Percentiles rank a stretch among this genome's conserved stretches.
These are phyloP conservation scores for Pezicula carpinea DNA, from an alignment of 2,329 filamentous ascomycete genomes.

Conservation along the genomic window DNA sequence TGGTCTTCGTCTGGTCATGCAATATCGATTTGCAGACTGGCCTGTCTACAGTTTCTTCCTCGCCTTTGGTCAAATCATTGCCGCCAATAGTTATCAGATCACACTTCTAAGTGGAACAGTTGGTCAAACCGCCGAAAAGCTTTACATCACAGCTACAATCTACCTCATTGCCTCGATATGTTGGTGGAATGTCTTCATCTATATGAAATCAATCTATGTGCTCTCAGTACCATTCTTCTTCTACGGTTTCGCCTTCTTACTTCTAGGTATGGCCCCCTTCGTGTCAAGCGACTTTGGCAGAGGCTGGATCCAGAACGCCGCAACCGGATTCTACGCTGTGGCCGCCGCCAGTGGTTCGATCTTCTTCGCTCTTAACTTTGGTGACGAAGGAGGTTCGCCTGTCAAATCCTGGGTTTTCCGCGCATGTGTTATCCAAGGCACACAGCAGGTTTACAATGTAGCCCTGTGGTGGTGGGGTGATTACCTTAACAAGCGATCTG, in stretches of 20 bases:
- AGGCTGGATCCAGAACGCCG: conserved; percentile 55
- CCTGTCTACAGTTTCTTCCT: conserved; percentile 58
- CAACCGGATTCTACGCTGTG: conserved; percentile 55
- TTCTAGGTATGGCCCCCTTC: conserved; percentile 58
- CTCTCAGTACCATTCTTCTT: conserved; percentile 58
- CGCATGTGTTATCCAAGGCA: conserved; percentile 61
- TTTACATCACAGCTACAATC: conserved; percentile 56
- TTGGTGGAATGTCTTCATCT: conserved; percentile 61
- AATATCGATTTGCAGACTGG: conserved; percentile 56
- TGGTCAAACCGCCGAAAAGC: conserved; percentile 51
- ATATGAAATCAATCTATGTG: conserved; percentile 49
- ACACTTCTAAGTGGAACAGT: conserved; percentile 60
- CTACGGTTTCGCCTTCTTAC: conserved; percentile 58
- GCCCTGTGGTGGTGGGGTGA: conserved; percentile 65
- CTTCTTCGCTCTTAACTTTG: conserved; percentile 65
- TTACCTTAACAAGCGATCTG: conserved; percentile 42
- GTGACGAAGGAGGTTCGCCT: conserved; percentile 57
- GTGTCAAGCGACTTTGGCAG: conserved; percentile 31
- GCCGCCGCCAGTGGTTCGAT: conserved; percentile 60
- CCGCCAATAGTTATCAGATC: conserved; percentile 64
- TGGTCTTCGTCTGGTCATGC: conserved; percentile 49
- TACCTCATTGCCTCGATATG: conserved; percentile 53
- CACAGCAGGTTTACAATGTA: conserved; percentile 61
- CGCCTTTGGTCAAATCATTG: conserved; percentile 55
- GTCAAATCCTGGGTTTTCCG: conserved; percentile 62